phyloP scores from a whole-genome alignment of 805 yeast genomes.

The Saccharomycodes ludwigii region DNA sequence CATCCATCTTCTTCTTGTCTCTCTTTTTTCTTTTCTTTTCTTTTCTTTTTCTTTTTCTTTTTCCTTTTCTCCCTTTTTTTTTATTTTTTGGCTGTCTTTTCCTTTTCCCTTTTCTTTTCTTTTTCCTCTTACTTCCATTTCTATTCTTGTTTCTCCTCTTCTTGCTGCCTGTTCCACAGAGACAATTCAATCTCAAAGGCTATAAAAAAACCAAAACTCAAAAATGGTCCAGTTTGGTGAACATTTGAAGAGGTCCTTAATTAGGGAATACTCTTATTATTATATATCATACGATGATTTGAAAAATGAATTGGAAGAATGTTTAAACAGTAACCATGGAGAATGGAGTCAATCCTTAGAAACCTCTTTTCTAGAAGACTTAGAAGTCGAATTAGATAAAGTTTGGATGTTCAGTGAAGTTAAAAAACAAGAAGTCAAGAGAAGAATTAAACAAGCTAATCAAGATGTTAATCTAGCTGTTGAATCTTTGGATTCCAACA shows the following conservation, averaged over 20 bases:
- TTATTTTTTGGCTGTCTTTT: no score
- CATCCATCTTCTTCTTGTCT: no score
- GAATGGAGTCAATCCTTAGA: conserved; percentile 71
- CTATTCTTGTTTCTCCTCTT: not conserved
- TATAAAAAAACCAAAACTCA: conserved; percentile 4
- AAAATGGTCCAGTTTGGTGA: conserved; percentile 88
- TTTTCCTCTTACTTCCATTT: no score
- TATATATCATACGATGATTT: conserved; percentile 87
- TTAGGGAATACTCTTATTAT: conserved; percentile 82
- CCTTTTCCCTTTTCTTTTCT: no score
- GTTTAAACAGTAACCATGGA: conserved; percentile 38
- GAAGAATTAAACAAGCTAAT: conserved; percentile 78
- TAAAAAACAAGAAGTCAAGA: conserved; percentile 71
- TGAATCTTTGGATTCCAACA: conserved; percentile 36
- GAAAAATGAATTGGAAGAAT: conserved; percentile 66
- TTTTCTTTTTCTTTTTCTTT: no score
- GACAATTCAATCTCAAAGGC: not conserved
- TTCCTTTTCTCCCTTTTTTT: no score
- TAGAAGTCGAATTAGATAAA: conserved; percentile 83
- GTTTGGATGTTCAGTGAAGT: conserved; percentile 85
- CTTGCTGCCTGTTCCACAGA: not conserved
- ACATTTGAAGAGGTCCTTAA: conserved; percentile 76
- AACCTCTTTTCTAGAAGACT: conserved; percentile 59
- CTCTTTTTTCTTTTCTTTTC: no score
- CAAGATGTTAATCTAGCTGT: conserved; percentile 57